These are phyloP conservation scores for Alloteropsis angusta DNA, from an alignment of 202 grass and related monocot genomes.

Conservation along the genomic window DNA sequence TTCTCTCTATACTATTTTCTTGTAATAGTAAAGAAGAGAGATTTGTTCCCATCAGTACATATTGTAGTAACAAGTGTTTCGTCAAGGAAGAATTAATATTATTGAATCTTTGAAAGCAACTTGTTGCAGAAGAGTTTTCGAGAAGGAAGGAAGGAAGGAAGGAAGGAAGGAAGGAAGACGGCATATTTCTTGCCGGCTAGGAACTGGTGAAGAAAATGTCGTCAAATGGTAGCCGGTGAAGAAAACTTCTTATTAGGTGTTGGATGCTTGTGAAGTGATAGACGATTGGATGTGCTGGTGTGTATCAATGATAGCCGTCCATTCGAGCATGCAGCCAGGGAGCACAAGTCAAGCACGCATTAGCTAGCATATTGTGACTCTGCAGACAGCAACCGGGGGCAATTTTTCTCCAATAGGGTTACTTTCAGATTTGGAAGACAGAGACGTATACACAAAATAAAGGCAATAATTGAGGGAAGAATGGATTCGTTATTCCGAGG, in stretches of 20 bases:
- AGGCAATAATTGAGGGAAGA: not conserved
- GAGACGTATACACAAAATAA: not conserved
- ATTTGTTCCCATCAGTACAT: not conserved
- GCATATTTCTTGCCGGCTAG: slow-evolving; percentile 8
- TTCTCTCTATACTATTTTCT: not conserved
- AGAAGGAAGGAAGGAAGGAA: not conserved
- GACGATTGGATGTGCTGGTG: not conserved
- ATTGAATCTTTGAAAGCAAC: not conserved
- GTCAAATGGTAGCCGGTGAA: not conserved
- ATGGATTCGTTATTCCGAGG: not conserved
- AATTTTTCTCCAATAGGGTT: not conserved
- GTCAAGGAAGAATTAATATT: not conserved
- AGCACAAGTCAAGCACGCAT: slow-evolving; percentile 16
- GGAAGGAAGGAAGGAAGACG: not conserved
- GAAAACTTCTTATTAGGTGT: not conserved
- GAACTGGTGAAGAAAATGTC: not conserved
- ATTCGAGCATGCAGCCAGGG: not conserved
- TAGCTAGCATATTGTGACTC: not conserved
- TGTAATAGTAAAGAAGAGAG: not conserved
- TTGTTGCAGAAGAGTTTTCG: not conserved
- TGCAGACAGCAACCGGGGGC: not conserved
- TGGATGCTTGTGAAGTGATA: not conserved
- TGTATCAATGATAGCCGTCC: not conserved
- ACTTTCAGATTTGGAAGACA: not conserved
- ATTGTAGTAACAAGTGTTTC: not conserved